A percentile compares a stretch with the other conserved stretches of the same genome.
phyloP scores from a whole-genome alignment of 2,329 filamentous ascomycete species.

The Ceratocystis albifundus region DNA sequence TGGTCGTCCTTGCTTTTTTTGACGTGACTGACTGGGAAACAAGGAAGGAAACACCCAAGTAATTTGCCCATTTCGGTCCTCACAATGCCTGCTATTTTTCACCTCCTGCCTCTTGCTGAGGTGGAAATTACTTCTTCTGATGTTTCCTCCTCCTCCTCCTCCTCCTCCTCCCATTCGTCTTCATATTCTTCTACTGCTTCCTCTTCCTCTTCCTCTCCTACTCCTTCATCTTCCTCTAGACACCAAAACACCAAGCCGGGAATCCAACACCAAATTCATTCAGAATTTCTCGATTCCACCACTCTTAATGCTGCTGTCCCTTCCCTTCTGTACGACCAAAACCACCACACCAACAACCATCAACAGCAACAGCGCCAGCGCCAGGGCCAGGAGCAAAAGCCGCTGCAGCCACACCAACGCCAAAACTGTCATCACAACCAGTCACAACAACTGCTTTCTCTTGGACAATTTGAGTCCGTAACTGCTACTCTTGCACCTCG shows the following conservation, averaged over 20 bases:
- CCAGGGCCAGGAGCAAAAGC: not conserved
- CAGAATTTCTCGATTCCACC: not conserved
- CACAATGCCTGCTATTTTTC: slow-evolving; percentile 9
- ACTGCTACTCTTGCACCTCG: slow-evolving; percentile 5
- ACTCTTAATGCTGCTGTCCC: not conserved
- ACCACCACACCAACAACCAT: not conserved
- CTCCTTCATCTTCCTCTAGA: not conserved
- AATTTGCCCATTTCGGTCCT: slow-evolving; percentile 4
- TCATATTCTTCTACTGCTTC: not conserved
- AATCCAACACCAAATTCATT: not conserved
- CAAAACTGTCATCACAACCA: slow-evolving; percentile 13
- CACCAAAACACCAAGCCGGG: not conserved
- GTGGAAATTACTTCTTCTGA: slow-evolving; percentile 6
- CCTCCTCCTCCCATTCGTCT: not conserved
- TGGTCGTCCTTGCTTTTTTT: not conserved
- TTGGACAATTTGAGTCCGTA: not conserved
- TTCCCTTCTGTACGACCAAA: slow-evolving; percentile 8
- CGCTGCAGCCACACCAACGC: not conserved
- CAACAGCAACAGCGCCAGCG: not conserved
- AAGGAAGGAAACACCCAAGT: not conserved
- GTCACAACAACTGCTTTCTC: not conserved
- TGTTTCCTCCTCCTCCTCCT: not conserved
- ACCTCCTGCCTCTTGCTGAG: slow-evolving; percentile 2
- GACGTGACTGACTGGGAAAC: slow-evolving; percentile 9
- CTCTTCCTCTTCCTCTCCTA: not conserved